phyloP scores from a whole-genome alignment of 1,284 basidiomycete genomes.

The Irpex rosettiformis region DNA sequence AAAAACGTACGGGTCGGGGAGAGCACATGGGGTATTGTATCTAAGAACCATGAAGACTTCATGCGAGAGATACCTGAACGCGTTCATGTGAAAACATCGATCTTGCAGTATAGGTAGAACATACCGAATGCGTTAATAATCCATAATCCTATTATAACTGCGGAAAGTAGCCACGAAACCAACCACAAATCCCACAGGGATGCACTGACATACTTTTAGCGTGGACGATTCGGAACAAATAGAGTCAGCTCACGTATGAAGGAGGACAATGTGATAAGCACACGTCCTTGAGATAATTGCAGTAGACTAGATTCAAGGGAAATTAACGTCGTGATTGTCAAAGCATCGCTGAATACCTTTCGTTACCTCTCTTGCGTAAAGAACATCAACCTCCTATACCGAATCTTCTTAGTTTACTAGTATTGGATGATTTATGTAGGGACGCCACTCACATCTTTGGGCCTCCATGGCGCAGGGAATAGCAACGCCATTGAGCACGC shows the following conservation, averaged over 20 bases:
- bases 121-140: constrained; percentile 1
- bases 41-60: constrained; percentile 1
- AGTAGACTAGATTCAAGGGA: not conserved
- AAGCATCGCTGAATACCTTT: not conserved
- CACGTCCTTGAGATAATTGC: constrained; percentile 4
- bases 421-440: no score
- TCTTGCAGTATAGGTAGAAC: not conserved
- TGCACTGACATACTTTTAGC: not conserved
- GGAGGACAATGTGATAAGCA: constrained; percentile 6
- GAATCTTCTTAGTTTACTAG: no score
- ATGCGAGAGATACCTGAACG: constrained; percentile 9
- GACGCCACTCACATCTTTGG: constrained; percentile 1
- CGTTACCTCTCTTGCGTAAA: constrained; percentile 5
- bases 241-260: constrained; percentile 3
- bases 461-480: constrained; percentile 8
- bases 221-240: not conserved
- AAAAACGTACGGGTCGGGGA: constrained; percentile 1
- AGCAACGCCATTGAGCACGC: not conserved
- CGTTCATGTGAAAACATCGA: not conserved
- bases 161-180: constrained; percentile 1
- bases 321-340: not conserved
- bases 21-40: not conserved
- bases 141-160: constrained; percentile 4
- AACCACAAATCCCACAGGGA: constrained; percentile 6
- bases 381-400: constrained; percentile 1